phyloP scores from a whole-genome alignment of 106 monocot species.

The Dioscorea zingiberensis region DNA sequence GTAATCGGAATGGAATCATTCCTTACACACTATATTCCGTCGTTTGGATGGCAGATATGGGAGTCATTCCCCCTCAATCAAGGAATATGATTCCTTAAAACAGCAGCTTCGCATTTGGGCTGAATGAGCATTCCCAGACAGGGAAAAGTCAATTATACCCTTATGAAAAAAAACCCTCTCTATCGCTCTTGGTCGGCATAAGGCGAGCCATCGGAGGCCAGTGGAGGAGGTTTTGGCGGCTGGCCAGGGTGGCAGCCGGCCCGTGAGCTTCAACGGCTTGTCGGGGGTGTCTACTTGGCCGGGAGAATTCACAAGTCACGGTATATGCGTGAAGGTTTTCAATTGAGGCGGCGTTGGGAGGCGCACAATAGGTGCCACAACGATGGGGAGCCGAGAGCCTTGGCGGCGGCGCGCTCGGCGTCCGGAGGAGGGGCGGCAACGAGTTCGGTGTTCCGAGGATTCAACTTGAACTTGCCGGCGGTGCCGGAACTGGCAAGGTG shows the following conservation, averaged over 20 bases:
- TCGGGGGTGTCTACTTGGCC: background rate
- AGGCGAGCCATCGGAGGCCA: conserved; percentile 66
- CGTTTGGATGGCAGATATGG: too few species aligned
- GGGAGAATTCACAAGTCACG: conserved; percentile 32
- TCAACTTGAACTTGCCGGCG: conserved; percentile 30
- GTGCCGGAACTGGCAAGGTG: too few species aligned
- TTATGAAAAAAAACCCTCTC: too few species aligned
- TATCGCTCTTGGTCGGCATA: conserved; percentile 73
- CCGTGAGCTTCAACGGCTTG: background rate
- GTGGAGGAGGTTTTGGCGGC: too few species aligned
- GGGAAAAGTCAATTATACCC: too few species aligned
- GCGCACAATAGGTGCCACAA: conserved; percentile 69
- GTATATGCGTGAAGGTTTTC: conserved; percentile 36
- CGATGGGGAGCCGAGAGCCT: conserved; percentile 31
- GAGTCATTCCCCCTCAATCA: too few species aligned
- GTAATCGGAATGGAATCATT: too few species aligned
- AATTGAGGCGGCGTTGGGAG: conserved; percentile 53
- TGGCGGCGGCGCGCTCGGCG: conserved; percentile 13
- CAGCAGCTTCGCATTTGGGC: too few species aligned
- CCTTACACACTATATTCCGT: too few species aligned
- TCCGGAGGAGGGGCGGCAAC: conserved; percentile 14
- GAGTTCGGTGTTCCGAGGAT: background rate
- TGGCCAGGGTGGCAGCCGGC: background rate
- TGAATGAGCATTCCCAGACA: too few species aligned
- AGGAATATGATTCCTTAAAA: too few species aligned